Evolutionary conservation across 2,329 filamentous ascomycete genomes (phyloP).

Genomic region (Fusarium tricinctum): DNA sequence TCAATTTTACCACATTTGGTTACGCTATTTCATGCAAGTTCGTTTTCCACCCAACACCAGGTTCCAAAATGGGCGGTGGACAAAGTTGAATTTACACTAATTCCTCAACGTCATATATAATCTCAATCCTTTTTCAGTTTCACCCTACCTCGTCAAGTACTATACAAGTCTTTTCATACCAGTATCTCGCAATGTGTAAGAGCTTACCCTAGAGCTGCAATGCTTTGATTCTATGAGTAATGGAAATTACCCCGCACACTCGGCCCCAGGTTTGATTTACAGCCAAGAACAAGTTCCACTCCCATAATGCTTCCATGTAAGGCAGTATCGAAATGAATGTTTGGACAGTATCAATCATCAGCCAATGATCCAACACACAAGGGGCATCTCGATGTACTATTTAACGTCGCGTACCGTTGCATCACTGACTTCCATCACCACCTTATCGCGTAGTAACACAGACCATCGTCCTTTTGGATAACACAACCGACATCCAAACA

Average conservation of each 20-base stretch:
- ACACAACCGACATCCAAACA: slow-evolving; percentile 13
- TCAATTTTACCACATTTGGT: no score
- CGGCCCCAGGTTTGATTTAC: slow-evolving; percentile 11
- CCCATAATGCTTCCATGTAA: slow-evolving; percentile 1
- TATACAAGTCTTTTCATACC: no score
- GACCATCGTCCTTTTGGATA: slow-evolving; percentile 18
- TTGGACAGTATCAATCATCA: neutral
- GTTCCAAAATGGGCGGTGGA: no score
- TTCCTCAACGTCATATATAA: no score
- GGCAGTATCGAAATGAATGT: neutral
- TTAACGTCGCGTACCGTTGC: neutral
- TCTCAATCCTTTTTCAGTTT: no score
- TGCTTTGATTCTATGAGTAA: slow-evolving; percentile 31
- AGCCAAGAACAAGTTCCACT: slow-evolving; percentile 6
- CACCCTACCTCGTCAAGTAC: no score
- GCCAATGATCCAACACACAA: neutral
- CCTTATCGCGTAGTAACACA: neutral
- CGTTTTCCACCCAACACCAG: no score
- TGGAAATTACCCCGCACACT: slow-evolving; percentile 48
- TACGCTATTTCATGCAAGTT: no score
- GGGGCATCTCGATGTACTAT: neutral
- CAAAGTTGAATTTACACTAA: no score
- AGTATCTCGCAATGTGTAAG: no score
- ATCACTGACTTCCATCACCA: neutral
- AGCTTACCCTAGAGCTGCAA: neutral